A percentile compares a stretch with the other conserved stretches of the same genome.
Conservation (phyloP, 768 basidiomycete species). For the Suillus hirtellus region DNA sequence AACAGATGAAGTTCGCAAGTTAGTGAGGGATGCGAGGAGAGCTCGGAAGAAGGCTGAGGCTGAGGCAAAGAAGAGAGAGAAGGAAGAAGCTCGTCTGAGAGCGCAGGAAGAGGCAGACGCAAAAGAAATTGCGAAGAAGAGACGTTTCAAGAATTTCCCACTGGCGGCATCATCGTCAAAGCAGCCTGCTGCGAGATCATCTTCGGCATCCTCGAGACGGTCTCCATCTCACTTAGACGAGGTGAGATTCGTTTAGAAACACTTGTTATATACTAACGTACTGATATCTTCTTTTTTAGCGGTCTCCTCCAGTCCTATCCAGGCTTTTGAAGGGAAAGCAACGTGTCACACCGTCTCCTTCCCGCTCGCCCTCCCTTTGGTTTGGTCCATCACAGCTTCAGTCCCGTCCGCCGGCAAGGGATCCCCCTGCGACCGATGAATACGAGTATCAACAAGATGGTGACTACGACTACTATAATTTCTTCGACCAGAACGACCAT, state of each 20-base stretch:
- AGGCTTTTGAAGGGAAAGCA: slow-evolving; percentile 5
- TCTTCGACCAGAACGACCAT: slow-evolving; percentile 3
- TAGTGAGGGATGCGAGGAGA: slow-evolving; percentile 36
- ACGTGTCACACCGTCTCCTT: slow-evolving; percentile 5
- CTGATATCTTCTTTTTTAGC: not conserved
- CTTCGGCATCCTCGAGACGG: not conserved
- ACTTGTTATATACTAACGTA: not conserved
- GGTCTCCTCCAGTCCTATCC: slow-evolving; percentile 2
- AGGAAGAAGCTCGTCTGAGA: slow-evolving; percentile 16
- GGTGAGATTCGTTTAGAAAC: not conserved
- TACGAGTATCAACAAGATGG: slow-evolving; percentile 19
- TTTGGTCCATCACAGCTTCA: slow-evolving; percentile 12
- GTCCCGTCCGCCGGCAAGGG: not conserved
- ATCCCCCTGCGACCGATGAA: not conserved
- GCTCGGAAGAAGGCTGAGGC: slow-evolving; percentile 28
- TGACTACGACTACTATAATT: slow-evolving; percentile 17
- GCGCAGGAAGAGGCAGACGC: slow-evolving; percentile 8
- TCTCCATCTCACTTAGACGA: not conserved
- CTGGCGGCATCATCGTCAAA: slow-evolving; percentile 12
- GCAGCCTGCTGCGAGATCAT: slow-evolving; percentile 2
- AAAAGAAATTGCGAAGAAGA: slow-evolving; percentile 20
- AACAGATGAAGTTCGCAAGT: slow-evolving; percentile 28
- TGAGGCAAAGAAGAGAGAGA: slow-evolving; percentile 19
- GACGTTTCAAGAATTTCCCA: slow-evolving; percentile 28
- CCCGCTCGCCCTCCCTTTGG: slow-evolving; percentile 13